A percentile compares a stretch with the other conserved stretches of the same genome.
Conservation (phyloP, 306 rosid genomes). For the apple (Malus domestica) region ASM211411v1 NC_041790.1:29472501-29473000, state of each 20-base stretch:
- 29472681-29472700: background rate
- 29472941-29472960: slow-evolving; percentile 87
- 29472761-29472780: background rate
- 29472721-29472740: background rate
- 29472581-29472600: background rate
- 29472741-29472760: background rate
- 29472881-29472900: slow-evolving; percentile 67
- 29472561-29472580: background rate
- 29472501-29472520: background rate
- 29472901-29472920: slow-evolving; percentile 90
- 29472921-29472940: slow-evolving; percentile 88
- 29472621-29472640: no score
- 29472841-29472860: slow-evolving; percentile 72
- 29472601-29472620: background rate
- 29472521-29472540: background rate
- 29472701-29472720: background rate
- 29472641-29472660: background rate
- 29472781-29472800: background rate
- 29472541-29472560: background rate
- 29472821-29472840: slow-evolving; percentile 78
- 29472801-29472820: background rate
- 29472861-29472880: slow-evolving; percentile 70
- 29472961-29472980: slow-evolving; percentile 98
- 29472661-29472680: background rate
- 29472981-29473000: slow-evolving; percentile 72